Evolutionary conservation across 306 rosid species (phyloP), one percentile per base, ranked within the genome.

Genomic region (Lagenaria siceraria): DNA sequence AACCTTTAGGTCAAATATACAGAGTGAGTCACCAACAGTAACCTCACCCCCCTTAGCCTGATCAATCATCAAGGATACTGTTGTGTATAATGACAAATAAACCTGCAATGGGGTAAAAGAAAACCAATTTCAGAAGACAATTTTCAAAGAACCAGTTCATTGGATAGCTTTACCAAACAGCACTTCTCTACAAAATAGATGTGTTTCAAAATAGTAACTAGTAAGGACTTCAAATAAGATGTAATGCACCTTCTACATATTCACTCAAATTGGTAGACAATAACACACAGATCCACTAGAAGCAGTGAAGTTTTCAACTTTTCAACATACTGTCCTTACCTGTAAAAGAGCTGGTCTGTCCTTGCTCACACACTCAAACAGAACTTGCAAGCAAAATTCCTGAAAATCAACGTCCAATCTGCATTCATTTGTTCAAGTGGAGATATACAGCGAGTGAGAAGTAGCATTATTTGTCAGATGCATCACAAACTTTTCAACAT

Each of bases 301-400:
- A 74, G 56, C 71, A 64, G 46, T 21, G 29, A 78, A 75, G 33
- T 24, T 74, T 29, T 10, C 18, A 17, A 25, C 43, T 21, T 51
- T 52, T 53, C 49, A 74, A 51, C 78, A 75, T 14, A 74, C 42
- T 17, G 21, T 35, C 31, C 25, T 74, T 89, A 89, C 98, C 96
- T 94, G 97, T 81, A 94, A 87, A 82, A 94, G 97, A 83, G 95
- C 91, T 55, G 96, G 98, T 77, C 93, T 92, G 87, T 92, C 98
- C 87, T 94, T 94, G 95, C 95, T 92, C 80, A 94, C 97, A 78
- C 98, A 94, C 85, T 94, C 98, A 75, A 92, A 94, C 85, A 94
- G 83, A 69, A 94, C 96, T 94, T 94, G 98, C 95, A 92, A 89
- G 89, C 98, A 94, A 87, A 92, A 94, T 80, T 94, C 98, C 87